Evolutionary conservation across 2,329 filamentous ascomycete genomes (phyloP).

Genomic region (Exophiala lecanii-corni): DNA sequence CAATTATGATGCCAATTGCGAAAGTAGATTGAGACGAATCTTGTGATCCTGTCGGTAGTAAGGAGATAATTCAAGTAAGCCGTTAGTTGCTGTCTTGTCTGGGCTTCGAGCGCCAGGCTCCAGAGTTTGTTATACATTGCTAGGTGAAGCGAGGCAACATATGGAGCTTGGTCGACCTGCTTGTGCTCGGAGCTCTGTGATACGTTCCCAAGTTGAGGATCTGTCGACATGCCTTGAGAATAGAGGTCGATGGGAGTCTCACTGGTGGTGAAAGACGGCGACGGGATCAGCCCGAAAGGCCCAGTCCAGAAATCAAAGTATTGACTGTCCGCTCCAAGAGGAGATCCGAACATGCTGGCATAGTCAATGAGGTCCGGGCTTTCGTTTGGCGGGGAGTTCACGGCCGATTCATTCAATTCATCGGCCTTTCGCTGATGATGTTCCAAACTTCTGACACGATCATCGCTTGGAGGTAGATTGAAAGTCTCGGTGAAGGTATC

Average conservation of each 20-base stretch:
- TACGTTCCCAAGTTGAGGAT: constrained; percentile 3
- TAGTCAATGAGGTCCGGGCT: constrained; percentile 12
- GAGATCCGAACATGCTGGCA: constrained; percentile 15
- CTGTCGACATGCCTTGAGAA: constrained; percentile 12
- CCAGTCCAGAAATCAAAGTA: constrained; percentile 22
- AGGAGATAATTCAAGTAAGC: constrained; percentile 38
- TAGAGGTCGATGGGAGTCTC: constrained; percentile 19
- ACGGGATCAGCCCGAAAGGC: constrained; percentile 17
- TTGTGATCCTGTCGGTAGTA: constrained; percentile 38
- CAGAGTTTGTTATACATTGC: constrained; percentile 37
- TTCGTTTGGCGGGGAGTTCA: constrained; percentile 1
- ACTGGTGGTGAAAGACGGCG: constrained; percentile 12
- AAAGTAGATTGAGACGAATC: constrained; percentile 41
- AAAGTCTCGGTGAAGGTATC: constrained; percentile 45
- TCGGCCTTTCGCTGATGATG: constrained; percentile 32
- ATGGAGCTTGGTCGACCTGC: constrained; percentile 21
- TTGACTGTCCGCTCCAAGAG: constrained; percentile 13
- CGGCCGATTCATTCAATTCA: constrained; percentile 6
- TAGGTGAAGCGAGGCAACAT: constrained; percentile 37
- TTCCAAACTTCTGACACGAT: constrained; percentile 35
- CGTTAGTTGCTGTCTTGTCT: constrained; percentile 38
- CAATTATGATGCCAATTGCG: constrained; percentile 44
- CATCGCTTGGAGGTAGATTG: constrained; percentile 38
- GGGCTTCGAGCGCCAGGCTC: constrained; percentile 35
- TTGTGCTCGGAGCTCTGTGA: background rate